Percentiles rank a stretch among this genome's conserved stretches.
phyloP scores from a whole-genome alignment of 2,329 filamentous ascomycete species.

The Scortechinia acanthostroma region DNA sequence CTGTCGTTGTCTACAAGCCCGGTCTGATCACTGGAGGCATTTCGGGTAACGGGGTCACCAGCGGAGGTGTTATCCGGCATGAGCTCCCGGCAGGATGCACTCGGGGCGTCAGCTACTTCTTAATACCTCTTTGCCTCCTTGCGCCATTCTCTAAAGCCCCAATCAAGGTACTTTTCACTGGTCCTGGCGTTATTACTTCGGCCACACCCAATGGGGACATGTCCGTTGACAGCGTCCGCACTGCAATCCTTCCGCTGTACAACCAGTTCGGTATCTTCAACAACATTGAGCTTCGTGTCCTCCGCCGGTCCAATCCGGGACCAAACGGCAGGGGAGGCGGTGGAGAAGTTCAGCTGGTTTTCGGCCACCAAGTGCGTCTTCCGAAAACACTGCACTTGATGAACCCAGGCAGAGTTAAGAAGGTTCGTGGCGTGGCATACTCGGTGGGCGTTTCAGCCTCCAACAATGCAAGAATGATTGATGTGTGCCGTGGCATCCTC shows the following conservation, averaged over 20 bases:
- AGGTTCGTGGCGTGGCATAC: conserved; percentile 87
- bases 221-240: conserved; percentile 86
- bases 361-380: conserved; percentile 84
- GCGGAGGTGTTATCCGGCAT: conserved; percentile 74
- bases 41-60: conserved; percentile 50
- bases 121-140: conserved; percentile 80
- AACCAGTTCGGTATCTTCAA: conserved; percentile 78
- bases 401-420: conserved; percentile 76
- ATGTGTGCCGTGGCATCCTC: conserved; percentile 76
- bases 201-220: conserved; percentile 79
- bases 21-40: conserved; percentile 84
- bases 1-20: conserved; percentile 83
- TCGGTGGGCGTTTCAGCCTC: conserved; percentile 83
- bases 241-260: conserved; percentile 83
- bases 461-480: conserved; percentile 93
- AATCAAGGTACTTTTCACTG: conserved; percentile 83
- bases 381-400: conserved; percentile 88
- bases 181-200: conserved; percentile 85
- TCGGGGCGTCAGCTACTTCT: conserved; percentile 82
- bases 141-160: conserved; percentile 89
- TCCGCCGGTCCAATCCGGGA: conserved; percentile 74
- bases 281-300: conserved; percentile 77
- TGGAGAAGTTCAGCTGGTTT: conserved; percentile 86
- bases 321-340: conserved; percentile 72
- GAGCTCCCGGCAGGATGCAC: conserved; percentile 70